These are phyloP conservation scores for maize (Zea mays) DNA, from an alignment of 176 grass and related monocot genomes.

Conservation along the genomic window DNA sequence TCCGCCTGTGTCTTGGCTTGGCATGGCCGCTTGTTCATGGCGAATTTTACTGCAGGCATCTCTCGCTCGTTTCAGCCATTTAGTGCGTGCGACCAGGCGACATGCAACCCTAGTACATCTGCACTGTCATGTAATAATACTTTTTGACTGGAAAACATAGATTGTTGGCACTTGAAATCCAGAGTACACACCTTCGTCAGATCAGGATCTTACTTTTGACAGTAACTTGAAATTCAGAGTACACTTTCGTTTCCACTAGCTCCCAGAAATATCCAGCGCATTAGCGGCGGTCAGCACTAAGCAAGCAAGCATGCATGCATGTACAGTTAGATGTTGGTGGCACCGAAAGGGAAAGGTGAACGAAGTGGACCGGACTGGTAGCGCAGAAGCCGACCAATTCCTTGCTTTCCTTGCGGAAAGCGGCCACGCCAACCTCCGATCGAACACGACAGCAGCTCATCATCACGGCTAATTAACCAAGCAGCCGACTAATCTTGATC, in stretches of 20 bases:
- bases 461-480: conserved; percentile 14
- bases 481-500: conserved; percentile 10
- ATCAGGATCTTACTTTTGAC: background rate
- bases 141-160: background rate
- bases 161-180: background rate
- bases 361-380: conserved; percentile 48
- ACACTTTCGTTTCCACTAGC: conserved; percentile 2
- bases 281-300: background rate
- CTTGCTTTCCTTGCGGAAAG: conserved; percentile 34
- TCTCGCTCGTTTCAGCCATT: background rate
- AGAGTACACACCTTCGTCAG: background rate
- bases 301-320: conserved; percentile 6
- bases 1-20: too few species aligned
- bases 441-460: conserved; percentile 36
- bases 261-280: background rate
- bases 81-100: background rate
- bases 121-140: background rate
- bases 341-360: conserved; percentile 50
- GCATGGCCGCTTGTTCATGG: conserved; percentile 1
- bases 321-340: conserved; percentile 40
- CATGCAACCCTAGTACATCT: conserved; percentile 13
- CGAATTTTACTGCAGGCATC: conserved; percentile 22
- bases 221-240: background rate
- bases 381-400: conserved; percentile 34
- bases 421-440: background rate